A percentile compares a stretch with the other conserved stretches of the same genome.
Conservation (phyloP, 1,139 yeast genomes). For the Geotrichum restrictum region DNA sequence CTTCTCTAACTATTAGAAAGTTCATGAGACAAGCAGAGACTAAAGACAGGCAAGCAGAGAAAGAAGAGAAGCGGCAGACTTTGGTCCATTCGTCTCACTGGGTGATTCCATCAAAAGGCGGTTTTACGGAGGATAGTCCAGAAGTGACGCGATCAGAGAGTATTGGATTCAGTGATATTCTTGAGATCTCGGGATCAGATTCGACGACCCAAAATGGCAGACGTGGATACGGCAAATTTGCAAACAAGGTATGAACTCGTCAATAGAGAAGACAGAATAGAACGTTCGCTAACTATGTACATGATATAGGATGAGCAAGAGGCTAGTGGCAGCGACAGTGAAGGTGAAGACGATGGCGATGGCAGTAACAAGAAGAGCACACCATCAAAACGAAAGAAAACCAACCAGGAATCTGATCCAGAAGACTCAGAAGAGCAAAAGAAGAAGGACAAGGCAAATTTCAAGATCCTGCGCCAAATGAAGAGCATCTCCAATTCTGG, state of each 20-base stretch:
- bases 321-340: background rate
- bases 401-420: background rate
- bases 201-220: constrained; percentile 7
- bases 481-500: constrained; percentile 9
- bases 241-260: background rate
- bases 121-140: constrained; percentile 9
- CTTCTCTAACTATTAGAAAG: constrained; percentile 23
- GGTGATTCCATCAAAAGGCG: constrained; percentile 38
- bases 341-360: background rate
- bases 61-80: constrained; percentile 41
- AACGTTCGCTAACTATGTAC: background rate
- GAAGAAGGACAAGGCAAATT: constrained; percentile 25
- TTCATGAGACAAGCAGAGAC: constrained; percentile 47
- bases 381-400: constrained; percentile 7
- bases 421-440: background rate
- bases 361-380: constrained; percentile 1
- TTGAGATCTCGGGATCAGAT: constrained; percentile 23
- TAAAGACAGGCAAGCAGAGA: constrained; percentile 36
- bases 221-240: constrained; percentile 16
- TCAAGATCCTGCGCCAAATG: constrained; percentile 18
- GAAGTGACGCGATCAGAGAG: constrained; percentile 15
- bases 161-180: constrained; percentile 29
- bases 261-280: background rate
- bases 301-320: constrained; percentile 3
- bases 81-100: constrained; percentile 56